Evolutionary conservation across 352 stramenopile species (phyloP), one percentile per base, ranked within the genome.

Genomic region (Pythium sukuiense): DNA sequence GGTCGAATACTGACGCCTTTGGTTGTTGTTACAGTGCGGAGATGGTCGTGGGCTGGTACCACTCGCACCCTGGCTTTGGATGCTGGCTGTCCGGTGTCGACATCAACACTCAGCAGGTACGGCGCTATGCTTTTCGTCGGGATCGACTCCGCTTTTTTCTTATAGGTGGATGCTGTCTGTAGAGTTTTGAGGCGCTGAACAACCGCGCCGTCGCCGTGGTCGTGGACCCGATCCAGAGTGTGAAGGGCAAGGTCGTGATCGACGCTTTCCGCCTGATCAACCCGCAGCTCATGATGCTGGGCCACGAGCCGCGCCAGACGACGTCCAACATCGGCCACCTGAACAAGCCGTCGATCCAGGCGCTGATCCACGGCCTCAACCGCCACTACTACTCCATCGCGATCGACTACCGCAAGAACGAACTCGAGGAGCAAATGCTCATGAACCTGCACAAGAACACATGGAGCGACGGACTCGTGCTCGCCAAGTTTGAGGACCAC

Each of bases 221-320:
- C n/a, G 95, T 99, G 46, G 98, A 99, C 83, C 97, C 98, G 18
- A 99, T 99, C 73, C 97, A 99, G 79, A 97, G 84, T 81, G 97
- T 99, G 48, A 99, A 99, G 81, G 96, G 97, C 56, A 99, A 99
- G 70, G 96, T 99, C 20, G 98, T 99, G 32, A 99, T 99, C 77
- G 98, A 99, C 74, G 98, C 97, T 35, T 99, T 99, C 79, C 93
- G 97, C 50, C 80, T 99, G 43, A 99, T 99, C 79, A 99, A 99
- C 85, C 95, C 96, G 14, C 97, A 99, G 79, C 83, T 98, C 27
- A 98, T 99, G 90, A 99, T 99, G 96, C 83, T 99, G 67, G 97
- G 96, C 43, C 96, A 99, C 58, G 97, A 99, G 77, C 96, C 97
- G 4, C 82, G 98, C 30, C 98, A 99, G 83, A 99, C 96, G 24